A percentile compares a stretch with the other conserved stretches of the same genome.
Evolutionary conservation across 441 rosid genomes (phyloP).

Genomic region (Populus hybrid): DNA sequence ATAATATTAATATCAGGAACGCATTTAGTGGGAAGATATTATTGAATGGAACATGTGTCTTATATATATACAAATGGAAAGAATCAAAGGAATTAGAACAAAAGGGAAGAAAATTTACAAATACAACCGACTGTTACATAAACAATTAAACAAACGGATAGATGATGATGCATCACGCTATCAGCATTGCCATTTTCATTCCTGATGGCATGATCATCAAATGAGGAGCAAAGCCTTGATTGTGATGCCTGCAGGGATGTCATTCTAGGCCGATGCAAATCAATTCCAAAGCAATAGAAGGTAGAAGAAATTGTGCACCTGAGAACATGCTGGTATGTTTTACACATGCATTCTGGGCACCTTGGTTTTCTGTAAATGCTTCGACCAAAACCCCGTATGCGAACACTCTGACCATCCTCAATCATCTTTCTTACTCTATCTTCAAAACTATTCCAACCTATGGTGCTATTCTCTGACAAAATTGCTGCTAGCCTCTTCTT

Average conservation of each 20-base stretch:
- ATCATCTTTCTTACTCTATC: no score
- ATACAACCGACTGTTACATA: background rate
- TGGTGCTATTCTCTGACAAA: no score
- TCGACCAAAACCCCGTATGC: no score
- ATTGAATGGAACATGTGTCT: no score
- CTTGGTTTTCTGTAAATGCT: conserved; percentile 16
- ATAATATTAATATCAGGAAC: no score
- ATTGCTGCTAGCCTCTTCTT: no score
- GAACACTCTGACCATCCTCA: no score
- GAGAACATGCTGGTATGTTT: conserved; percentile 18
- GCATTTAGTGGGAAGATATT: no score
- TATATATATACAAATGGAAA: background rate
- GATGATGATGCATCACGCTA: background rate
- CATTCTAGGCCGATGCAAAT: background rate
- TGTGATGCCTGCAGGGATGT: no score
- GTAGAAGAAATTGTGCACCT: background rate
- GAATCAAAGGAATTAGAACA: background rate
- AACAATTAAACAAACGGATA: background rate
- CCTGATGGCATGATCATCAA: background rate
- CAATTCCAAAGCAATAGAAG: background rate
- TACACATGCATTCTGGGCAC: conserved; percentile 87
- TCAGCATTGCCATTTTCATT: background rate
- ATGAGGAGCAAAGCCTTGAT: background rate
- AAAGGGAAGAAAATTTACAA: conserved; percentile 3
- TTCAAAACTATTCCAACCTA: no score